phyloP scores from a whole-genome alignment of 225 moss, liverwort and hornwort species.

The Climacium dendroides region DNA sequence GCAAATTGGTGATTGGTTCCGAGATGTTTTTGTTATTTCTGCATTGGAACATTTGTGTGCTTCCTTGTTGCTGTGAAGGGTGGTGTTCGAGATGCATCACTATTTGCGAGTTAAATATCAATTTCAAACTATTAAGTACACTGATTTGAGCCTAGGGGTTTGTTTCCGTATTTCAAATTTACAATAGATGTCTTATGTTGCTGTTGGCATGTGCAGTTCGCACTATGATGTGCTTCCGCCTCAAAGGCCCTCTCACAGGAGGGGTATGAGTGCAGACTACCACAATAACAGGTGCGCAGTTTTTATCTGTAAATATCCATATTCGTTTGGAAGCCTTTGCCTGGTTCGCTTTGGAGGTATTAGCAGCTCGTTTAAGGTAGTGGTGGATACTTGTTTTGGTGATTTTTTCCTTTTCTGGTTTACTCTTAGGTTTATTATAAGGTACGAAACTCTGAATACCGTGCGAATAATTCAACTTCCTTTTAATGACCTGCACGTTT shows the following conservation, averaged over 20 bases:
- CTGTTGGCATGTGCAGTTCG: slow-evolving; percentile 7
- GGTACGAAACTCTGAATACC: background rate
- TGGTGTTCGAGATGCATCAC: background rate
- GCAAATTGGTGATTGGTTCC: background rate
- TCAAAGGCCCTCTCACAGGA: slow-evolving; percentile 28
- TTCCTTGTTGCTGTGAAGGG: background rate
- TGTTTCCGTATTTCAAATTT: background rate
- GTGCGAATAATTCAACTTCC: background rate
- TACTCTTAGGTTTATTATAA: background rate
- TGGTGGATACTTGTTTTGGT: background rate
- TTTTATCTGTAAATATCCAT: background rate
- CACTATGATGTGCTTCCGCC: slow-evolving; percentile 35
- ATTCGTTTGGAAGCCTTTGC: background rate
- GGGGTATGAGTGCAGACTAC: slow-evolving; percentile 49
- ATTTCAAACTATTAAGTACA: background rate
- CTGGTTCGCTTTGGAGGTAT: background rate
- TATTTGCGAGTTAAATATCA: background rate
- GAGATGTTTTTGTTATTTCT: background rate
- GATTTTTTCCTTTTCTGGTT: background rate
- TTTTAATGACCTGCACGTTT: background rate
- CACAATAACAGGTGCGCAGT: slow-evolving; percentile 24
- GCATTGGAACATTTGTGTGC: background rate
- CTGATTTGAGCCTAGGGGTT: background rate
- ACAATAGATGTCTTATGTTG: background rate
- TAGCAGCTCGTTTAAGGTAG: background rate